These are phyloP conservation scores for Coffea canephora DNA, from an alignment of 257 asterid species.

Conservation along the genomic window DNA sequence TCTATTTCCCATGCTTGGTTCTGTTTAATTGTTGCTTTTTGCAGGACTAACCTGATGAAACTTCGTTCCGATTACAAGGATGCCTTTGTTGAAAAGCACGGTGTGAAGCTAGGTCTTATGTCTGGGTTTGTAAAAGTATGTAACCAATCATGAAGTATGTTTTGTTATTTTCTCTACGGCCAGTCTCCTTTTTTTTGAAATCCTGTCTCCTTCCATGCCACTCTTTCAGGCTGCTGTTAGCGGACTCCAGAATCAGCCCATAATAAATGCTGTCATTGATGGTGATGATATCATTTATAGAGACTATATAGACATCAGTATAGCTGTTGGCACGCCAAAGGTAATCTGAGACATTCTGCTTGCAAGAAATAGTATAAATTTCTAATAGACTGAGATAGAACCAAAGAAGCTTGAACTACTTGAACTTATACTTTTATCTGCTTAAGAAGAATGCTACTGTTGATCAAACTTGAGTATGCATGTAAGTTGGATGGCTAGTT, in stretches of 20 bases:
- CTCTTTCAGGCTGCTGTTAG: constrained; percentile 86
- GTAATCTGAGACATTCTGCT: constrained; percentile 33
- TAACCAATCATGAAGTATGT: not conserved
- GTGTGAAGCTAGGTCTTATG: constrained; percentile 94
- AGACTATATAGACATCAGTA: constrained; percentile 91
- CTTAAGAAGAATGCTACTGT: not conserved
- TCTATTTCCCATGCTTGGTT: constrained; percentile 5
- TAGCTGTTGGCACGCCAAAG: constrained; percentile 99
- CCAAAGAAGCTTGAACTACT: not conserved
- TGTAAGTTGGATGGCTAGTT: not conserved
- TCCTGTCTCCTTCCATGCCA: not conserved
- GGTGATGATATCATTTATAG: constrained; percentile 96
- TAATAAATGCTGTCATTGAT: constrained; percentile 93
- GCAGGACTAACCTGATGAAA: constrained; percentile 97
- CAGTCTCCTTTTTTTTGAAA: not conserved
- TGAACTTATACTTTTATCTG: not conserved
- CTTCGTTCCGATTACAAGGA: constrained; percentile 97
- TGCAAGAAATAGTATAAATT: not conserved
- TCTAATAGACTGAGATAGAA: not conserved
- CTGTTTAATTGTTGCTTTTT: constrained; percentile 6
- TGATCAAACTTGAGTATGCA: not conserved
- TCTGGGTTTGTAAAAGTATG: constrained; percentile 90
- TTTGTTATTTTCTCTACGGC: not conserved
- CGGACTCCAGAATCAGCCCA: constrained; percentile 90
- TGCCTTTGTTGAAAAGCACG: constrained; percentile 89